A percentile compares a stretch with the other conserved stretches of the same genome.
Evolutionary conservation across 768 basidiomycete genomes (phyloP).

Genomic region (Lentinula sp.): DNA sequence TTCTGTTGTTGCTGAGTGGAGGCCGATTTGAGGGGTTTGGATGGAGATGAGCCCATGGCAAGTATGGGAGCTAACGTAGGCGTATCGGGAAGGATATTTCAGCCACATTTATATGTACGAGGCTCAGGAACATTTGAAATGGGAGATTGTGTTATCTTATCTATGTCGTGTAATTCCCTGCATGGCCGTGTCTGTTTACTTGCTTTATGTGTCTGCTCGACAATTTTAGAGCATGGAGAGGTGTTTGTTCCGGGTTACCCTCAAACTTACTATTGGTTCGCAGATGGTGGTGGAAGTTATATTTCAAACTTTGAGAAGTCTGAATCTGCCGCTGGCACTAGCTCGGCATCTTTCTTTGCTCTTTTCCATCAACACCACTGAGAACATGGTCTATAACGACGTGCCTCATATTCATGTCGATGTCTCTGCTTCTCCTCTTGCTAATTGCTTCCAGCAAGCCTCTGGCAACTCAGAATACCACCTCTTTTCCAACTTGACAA

Average conservation of each 20-base stretch:
- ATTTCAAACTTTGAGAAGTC: too few relatives aligned
- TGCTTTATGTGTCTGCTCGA: not conserved
- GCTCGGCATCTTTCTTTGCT: not conserved
- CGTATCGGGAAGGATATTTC: not conserved
- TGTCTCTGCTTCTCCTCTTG: not conserved
- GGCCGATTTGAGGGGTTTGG: not conserved
- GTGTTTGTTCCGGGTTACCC: not conserved
- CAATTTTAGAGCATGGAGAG: not conserved
- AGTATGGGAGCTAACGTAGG: not conserved
- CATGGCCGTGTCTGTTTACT: too few relatives aligned
- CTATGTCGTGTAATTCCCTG: not conserved
- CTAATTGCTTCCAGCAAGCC: not conserved
- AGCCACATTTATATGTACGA: not conserved
- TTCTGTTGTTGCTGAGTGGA: not conserved
- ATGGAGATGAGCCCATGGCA: slow-evolving; percentile 3
- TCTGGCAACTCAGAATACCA: not conserved
- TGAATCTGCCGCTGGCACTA: not conserved
- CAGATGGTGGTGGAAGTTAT: too few relatives aligned
- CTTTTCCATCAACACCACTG: slow-evolving; percentile 4
- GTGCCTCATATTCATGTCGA: slow-evolving; percentile 1
- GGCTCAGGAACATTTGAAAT: not conserved
- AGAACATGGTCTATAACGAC: slow-evolving; percentile 7
- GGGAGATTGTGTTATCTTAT: not conserved
- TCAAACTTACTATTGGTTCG: too few relatives aligned
- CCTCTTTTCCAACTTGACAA: not conserved